Evolutionary conservation across 768 basidiomycete species (phyloP).

Genomic region (Infundibulicybe gibba): DNA sequence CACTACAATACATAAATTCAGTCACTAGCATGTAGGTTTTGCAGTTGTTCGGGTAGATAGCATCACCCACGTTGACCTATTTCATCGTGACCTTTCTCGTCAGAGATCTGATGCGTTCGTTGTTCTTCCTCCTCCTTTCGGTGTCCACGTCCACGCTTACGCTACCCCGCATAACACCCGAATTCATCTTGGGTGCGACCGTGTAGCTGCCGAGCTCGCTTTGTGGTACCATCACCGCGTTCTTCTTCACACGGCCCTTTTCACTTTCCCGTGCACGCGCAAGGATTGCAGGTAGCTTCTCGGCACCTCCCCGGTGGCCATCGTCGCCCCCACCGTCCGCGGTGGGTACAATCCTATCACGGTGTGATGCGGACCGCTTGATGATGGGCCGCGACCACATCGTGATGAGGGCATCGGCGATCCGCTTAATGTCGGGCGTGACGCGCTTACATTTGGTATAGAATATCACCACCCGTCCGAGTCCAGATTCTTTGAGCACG

Average conservation of each 20-base stretch:
- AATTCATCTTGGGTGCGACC: slow-evolving; percentile 63
- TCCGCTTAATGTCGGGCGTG: slow-evolving; percentile 73
- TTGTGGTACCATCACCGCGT: slow-evolving; percentile 82
- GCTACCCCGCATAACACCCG: slow-evolving; percentile 48
- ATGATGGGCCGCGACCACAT: slow-evolving; percentile 90
- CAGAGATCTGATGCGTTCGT: slow-evolving; percentile 66
- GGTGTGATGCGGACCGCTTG: slow-evolving; percentile 81
- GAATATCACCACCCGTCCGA: slow-evolving; percentile 89
- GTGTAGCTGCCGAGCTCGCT: slow-evolving; percentile 74
- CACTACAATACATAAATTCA: too few relatives aligned
- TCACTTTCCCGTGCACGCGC: slow-evolving; percentile 66
- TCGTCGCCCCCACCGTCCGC: slow-evolving; percentile 33
- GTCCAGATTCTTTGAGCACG: slow-evolving; percentile 85
- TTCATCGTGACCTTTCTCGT: slow-evolving; percentile 42
- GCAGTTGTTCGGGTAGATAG: too few relatives aligned
- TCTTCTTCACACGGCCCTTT: slow-evolving; percentile 66
- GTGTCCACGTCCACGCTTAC: slow-evolving; percentile 70
- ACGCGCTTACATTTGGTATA: slow-evolving; percentile 96
- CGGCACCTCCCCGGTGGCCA: slow-evolving; percentile 30
- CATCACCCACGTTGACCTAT: not conserved
- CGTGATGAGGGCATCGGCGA: slow-evolving; percentile 81
- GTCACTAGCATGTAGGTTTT: too few relatives aligned
- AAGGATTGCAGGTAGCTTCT: slow-evolving; percentile 66
- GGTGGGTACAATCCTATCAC: slow-evolving; percentile 66
- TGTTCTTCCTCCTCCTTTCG: slow-evolving; percentile 69